Conservation (phyloP, 2,329 filamentous ascomycete species). For the Ceratocystis papillata region DNA sequence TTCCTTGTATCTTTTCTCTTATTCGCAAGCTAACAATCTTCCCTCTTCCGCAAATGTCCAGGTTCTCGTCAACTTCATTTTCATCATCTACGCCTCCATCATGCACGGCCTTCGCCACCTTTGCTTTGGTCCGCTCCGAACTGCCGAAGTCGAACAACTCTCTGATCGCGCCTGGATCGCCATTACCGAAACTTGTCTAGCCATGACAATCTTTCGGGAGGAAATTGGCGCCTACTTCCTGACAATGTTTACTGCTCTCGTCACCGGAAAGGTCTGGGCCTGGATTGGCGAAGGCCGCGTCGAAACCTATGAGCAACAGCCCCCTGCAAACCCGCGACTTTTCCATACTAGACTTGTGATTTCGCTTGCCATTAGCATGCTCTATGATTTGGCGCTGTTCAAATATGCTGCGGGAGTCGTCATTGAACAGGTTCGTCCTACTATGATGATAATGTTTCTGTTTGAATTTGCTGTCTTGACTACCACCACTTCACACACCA, state of each 20-base stretch:
- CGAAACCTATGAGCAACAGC: slow-evolving; percentile 89
- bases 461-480: slow-evolving; percentile 90
- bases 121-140: slow-evolving; percentile 79
- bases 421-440: slow-evolving; percentile 75
- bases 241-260: slow-evolving; percentile 85
- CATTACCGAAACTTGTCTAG: slow-evolving; percentile 88
- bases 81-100: slow-evolving; percentile 68
- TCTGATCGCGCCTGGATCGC: slow-evolving; percentile 98
- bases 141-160: slow-evolving; percentile 91
- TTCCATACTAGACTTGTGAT: slow-evolving; percentile 76
- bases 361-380: slow-evolving; percentile 66
- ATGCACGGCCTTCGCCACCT: slow-evolving; percentile 81
- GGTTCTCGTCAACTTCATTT: slow-evolving; percentile 84
- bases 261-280: slow-evolving; percentile 94
- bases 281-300: slow-evolving; percentile 96
- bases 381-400: slow-evolving; percentile 72
- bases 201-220: slow-evolving; percentile 96
- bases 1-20: background rate
- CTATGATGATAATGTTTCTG: slow-evolving; percentile 99
- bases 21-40: background rate
- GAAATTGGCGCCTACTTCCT: slow-evolving; percentile 91
- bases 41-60: slow-evolving; percentile 31
- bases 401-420: slow-evolving; percentile 73
- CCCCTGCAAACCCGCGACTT: slow-evolving; percentile 72
- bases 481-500: slow-evolving; percentile 69